Evolutionary conservation across 2,329 filamentous ascomycete species (phyloP), one percentile per base, ranked within the genome.

Genomic region (Xylaria sp.): DNA sequence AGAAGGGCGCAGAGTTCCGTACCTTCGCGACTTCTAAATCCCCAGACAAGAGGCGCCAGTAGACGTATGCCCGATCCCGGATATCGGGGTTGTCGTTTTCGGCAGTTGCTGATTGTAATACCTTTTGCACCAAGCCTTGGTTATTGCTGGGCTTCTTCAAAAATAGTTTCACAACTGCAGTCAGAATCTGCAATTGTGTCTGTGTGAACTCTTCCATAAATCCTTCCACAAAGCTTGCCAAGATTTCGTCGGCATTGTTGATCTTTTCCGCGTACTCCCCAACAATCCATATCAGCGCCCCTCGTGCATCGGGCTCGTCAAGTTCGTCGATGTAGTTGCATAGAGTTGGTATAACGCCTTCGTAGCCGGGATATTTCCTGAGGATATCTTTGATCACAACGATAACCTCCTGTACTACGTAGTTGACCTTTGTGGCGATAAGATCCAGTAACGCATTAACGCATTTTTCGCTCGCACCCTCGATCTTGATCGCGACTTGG

Each of bases 311-410:
- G 1, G 94, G 93, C 77, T 99, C 95, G 73, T 99, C 95, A 67
- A 99, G 78, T 70, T 99, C 95, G 71, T 99, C 95, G 64, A 99
- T 97, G 73, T 96, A 92, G 76, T 97, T 87, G 81, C 96, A 99
- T 13, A 99, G 84, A 0, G 93, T 96, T 2, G 94, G 94, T 70
- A 99, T 99, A 68, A 99, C 96, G 27, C 93, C 95, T 78, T 99
- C 95, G 72, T 97, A 99, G 19, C 95, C 95, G 8, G 94, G 93
- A 71, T 99, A 99, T 77, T 97, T 97, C 68, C 95, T 87, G 79
- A 99, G 90, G 64, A 99, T 98, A 68, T 99, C 95, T 80, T 97
- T 98, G 81, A 98, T 97, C 48, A 99, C 95, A n/a, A 99, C 92
- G 64, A 98, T 89, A 0, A 95, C 94, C 78, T 99, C 95, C 77